These are phyloP conservation scores for Nepenthes alata DNA, from an alignment of 179 eudicot genomes.

Conservation along the genomic window DNA sequence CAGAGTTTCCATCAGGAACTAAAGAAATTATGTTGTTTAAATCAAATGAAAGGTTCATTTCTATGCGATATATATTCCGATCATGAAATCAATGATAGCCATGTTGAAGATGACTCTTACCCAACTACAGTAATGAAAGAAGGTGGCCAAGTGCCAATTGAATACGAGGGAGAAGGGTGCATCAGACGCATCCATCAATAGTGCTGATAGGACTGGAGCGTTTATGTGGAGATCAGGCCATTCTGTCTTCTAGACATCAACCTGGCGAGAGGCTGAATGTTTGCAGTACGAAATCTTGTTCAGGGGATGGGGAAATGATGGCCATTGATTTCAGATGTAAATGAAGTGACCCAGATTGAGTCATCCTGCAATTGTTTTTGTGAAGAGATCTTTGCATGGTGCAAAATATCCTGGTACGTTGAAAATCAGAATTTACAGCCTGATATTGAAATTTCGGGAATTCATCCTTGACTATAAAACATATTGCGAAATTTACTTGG, in stretches of 20 bases:
- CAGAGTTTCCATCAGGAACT: constrained; percentile 28
- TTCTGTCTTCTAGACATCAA: constrained; percentile 6
- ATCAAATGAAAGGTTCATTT: constrained; percentile 13
- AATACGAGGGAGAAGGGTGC: constrained; percentile 10
- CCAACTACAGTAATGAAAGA: constrained; percentile 13
- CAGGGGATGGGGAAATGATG: constrained; percentile 11
- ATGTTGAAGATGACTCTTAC: constrained; percentile 13
- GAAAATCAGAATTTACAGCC: too few relatives aligned
- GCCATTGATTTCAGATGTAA: constrained; percentile 7
- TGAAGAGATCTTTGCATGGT: too few relatives aligned
- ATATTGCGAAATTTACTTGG: too few relatives aligned
- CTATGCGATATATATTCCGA: constrained; percentile 8
- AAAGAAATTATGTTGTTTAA: constrained; percentile 10
- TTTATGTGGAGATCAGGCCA: neutral
- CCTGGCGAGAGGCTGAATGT: constrained; percentile 12
- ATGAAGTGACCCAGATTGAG: constrained; percentile 10
- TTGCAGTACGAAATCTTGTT: constrained; percentile 15
- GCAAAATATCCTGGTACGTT: too few relatives aligned
- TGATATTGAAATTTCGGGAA: too few relatives aligned
- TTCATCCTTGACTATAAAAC: too few relatives aligned
- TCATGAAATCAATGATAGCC: constrained; percentile 8
- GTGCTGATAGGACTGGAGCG: too few relatives aligned
- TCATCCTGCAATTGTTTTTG: constrained; percentile 4
- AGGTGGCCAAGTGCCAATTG: constrained; percentile 10
- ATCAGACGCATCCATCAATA: too few relatives aligned